A percentile compares a stretch with the other conserved stretches of the same genome.
Evolutionary conservation across 148 eudicot species (phyloP).

Genomic region (Polygonum aviculare): DNA sequence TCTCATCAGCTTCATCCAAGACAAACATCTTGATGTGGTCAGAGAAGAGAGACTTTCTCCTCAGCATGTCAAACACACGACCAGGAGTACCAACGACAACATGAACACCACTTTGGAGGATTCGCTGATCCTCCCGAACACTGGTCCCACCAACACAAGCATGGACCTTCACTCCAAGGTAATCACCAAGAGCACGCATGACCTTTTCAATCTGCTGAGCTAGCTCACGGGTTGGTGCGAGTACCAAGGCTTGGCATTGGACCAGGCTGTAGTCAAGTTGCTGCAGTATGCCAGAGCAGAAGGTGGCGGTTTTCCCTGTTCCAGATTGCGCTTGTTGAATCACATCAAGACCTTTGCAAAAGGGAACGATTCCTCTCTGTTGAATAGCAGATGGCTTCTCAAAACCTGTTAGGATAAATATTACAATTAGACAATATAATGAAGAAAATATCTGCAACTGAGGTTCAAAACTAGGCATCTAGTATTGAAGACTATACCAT

Average conservation of each 20-base stretch:
- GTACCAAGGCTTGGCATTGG: constrained; percentile 45
- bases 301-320: constrained; percentile 43
- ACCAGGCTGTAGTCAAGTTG: constrained; percentile 32
- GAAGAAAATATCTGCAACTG: not conserved
- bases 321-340: constrained; percentile 47
- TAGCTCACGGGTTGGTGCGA: constrained; percentile 42
- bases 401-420: constrained; percentile 21
- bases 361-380: constrained; percentile 46
- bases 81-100: constrained; percentile 53
- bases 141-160: constrained; percentile 44
- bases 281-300: constrained; percentile 41
- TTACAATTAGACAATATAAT: not conserved
- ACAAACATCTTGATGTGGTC: constrained; percentile 39
- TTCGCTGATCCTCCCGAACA: constrained; percentile 42
- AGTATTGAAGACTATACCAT: constrained; percentile 19
- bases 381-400: constrained; percentile 47
- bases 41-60: constrained; percentile 31
- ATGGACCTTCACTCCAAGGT: constrained; percentile 43
- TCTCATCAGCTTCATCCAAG: constrained; percentile 47
- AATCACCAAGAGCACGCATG: constrained; percentile 44
- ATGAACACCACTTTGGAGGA: constrained; percentile 37
- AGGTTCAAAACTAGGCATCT: not conserved
- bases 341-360: constrained; percentile 41
- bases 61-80: constrained; percentile 42
- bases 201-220: constrained; percentile 49